Evolutionary conservation across 2,329 filamentous ascomycete species (phyloP).

Genomic region (Paraconiothyrium sp.): DNA sequence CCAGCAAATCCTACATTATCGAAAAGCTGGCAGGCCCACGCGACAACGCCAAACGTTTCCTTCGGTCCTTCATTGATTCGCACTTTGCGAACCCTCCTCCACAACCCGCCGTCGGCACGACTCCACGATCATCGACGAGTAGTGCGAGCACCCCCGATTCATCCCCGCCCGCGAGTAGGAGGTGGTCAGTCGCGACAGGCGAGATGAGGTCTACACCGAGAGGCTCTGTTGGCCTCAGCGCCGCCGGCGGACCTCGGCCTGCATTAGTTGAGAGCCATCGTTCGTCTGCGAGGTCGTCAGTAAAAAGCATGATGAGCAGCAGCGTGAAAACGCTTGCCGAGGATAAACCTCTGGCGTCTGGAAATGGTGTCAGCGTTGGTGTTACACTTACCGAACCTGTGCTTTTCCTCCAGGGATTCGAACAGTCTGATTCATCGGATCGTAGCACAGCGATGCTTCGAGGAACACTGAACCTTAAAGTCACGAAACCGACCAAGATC

Average conservation of each 20-base stretch:
- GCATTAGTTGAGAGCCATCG: constrained; percentile 52
- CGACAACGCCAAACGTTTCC: constrained; percentile 60
- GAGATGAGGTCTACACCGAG: constrained; percentile 54
- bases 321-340: constrained; percentile 49
- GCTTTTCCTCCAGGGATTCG: constrained; percentile 81
- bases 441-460: constrained; percentile 83
- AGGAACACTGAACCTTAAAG: constrained; percentile 80
- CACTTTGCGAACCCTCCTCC: constrained; percentile 36
- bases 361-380: constrained; percentile 77
- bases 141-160: constrained; percentile 39
- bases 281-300: constrained; percentile 46
- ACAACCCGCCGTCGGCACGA: constrained; percentile 32
- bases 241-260: constrained; percentile 52
- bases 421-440: constrained; percentile 71
- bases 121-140: constrained; percentile 41
- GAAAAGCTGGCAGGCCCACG: constrained; percentile 62
- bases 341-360: constrained; percentile 79
- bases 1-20: constrained; percentile 47
- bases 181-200: constrained; percentile 35
- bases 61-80: constrained; percentile 57
- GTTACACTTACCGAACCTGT: constrained; percentile 82
- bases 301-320: constrained; percentile 45
- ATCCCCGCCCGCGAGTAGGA: constrained; percentile 39
- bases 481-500: constrained; percentile 91
- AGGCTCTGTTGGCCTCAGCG: constrained; percentile 50